Evolutionary conservation across 345 rosid genomes (phyloP), one percentile per base, ranked within the genome.

Genomic region (Carallia pectinifolia): DNA sequence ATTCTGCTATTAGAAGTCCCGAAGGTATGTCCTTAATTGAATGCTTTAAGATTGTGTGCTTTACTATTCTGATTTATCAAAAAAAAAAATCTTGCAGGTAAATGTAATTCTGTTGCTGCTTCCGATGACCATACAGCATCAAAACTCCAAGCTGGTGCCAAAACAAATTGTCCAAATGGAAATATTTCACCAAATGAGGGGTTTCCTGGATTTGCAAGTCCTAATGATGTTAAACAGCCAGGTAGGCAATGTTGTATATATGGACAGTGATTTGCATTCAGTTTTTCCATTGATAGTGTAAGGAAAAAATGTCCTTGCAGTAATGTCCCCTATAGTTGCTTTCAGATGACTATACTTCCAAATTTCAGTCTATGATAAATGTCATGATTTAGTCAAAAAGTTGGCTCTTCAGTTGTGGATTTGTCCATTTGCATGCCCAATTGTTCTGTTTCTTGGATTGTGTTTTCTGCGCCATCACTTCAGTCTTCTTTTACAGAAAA

Each of bases 141-240:
- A 70, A 69, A 74, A 72, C 62, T 54, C 74, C 74, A 74, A 50
- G 56, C 31, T 65, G 80, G 67, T 75, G 71, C 71, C 68, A 77
- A 81, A 69, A 52, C 64, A 67, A 67, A 69, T 73, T 69, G 44
- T 68, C 81, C 85, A 71, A 72, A 64, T 69, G 76, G 67, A 69
- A 84, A 74, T 71, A 74, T 86, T 73, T 76, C 83, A 37, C 81
- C 82, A 30, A 67, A 77, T 38, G 90, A 90, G 76, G 98, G 80
- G 67, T 86, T 89, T 75, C 83, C 87, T 6, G 96, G 91, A 82
- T 87, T 90, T 84, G 78, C 88, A 77, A 86, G 85, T 78, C 83
- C 88, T 58, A 84, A 73, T 69, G 85, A 82, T 64, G 68, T 81
- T 71, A 83, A 82, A 70, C 85, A 77, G 53, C 80, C 93, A 76